Conservation (phyloP, 306 rosid species). For the Quillaja saponaria region DNA sequence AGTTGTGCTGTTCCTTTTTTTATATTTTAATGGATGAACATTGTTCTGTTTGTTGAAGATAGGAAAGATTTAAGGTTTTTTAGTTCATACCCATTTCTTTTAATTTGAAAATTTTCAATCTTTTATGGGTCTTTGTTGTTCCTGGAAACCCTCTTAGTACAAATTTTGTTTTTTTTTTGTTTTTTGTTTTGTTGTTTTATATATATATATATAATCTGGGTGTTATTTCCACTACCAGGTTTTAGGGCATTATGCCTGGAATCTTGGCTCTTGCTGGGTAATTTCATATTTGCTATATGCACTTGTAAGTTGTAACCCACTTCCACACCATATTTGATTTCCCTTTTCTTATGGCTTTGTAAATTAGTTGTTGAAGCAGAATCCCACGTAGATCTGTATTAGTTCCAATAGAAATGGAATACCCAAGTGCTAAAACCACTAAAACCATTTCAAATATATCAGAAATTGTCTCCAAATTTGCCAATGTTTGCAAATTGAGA, state of each 20-base stretch:
- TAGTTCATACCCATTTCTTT: no score
- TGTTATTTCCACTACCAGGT: constrained; percentile 34
- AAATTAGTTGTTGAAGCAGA: constrained; percentile 22
- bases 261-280: constrained; percentile 35
- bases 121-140: constrained; percentile 4
- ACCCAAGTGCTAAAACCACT: constrained; percentile 43
- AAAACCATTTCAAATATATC: constrained; percentile 68
- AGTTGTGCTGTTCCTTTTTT: neutral
- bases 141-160: neutral
- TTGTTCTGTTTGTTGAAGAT: no score
- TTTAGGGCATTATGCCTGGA: constrained; percentile 33
- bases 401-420: constrained; percentile 48
- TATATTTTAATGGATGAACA: no score
- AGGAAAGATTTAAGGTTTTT: no score
- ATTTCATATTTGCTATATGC: constrained; percentile 28
- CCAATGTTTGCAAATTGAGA: constrained; percentile 66
- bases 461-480: constrained; percentile 66
- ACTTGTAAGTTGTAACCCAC: neutral
- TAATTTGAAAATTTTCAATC: constrained; percentile 9
- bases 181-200: no score
- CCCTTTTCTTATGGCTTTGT: constrained; percentile 13
- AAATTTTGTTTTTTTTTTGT: neutral
- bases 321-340: constrained; percentile 7
- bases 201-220: no score
- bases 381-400: constrained; percentile 28